Evolutionary conservation across 1,284 basidiomycete genomes (phyloP), one percentile per base, ranked within the genome.

Genomic region (Violaceomyces palustris): DNA sequence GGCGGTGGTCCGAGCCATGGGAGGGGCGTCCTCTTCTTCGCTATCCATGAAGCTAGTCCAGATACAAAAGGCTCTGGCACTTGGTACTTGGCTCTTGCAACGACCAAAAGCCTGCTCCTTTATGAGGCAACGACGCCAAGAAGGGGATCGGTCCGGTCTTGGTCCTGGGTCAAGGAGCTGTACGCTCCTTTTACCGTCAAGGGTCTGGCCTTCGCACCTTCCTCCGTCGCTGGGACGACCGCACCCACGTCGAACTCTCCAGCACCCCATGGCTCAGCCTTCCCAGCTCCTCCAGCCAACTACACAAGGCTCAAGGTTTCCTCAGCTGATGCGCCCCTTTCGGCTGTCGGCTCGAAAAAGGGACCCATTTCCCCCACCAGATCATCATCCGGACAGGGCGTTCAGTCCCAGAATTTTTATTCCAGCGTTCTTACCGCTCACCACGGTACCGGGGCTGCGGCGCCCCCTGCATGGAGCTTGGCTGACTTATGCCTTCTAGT

Each of bases 61-160:
- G 50, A 63, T 23, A 52, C 51, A 31, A 61, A 61, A 29, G 60
- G 47, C 5, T 34, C 50, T 7, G 63, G 63, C 14, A 65, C 63
- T 11, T 65, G 63, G 63, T 65, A 65, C 38, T 35, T 65, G 7
- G 63, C 63, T 18, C 42, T 65, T 14, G 48, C 63, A 8, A 51
- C 48, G 15, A 38, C 56, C 24, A 60, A 60, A 28, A 55, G 49
- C 25, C 47, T 65, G 37, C 43, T 55, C 41, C 40, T 65, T 4
- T 65, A 65, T 43, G 63, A 65, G 38, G 60, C 63, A 14, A 33
- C 50, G 4, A 36, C 51, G n/a, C 42, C 60, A 2, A 43, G 32
- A 23, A n/a, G 30, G n/a, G 49, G 41, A 3, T 29, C 41, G 5
- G 30, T 44, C 12, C 45, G 63, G 2, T 56, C 63, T 23, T 65